These are phyloP conservation scores for Suillus plorans DNA, from an alignment of 768 basidiomycete species.

Conservation along the genomic window DNA sequence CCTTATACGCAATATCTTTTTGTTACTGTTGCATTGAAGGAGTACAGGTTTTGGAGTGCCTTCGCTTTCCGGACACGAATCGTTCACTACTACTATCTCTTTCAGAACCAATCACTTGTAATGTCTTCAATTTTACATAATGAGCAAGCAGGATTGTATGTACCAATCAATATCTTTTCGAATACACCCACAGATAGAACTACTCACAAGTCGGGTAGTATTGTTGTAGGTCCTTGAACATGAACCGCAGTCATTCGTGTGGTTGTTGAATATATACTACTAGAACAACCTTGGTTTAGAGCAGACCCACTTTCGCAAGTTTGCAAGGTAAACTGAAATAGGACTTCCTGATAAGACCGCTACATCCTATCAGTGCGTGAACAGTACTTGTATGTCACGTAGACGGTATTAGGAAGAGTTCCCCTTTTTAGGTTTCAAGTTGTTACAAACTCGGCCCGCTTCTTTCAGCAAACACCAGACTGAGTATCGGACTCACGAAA, in stretches of 20 bases:
- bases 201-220: background rate
- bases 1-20: conserved; percentile 6
- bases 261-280: background rate
- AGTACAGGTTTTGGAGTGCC: background rate
- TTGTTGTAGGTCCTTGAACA: background rate
- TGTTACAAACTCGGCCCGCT: background rate
- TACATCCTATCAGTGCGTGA: background rate
- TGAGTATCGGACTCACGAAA: background rate
- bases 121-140: background rate
- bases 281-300: background rate
- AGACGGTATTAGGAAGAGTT: no score
- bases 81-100: conserved; percentile 4
- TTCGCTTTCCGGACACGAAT: background rate
- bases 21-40: conserved; percentile 3
- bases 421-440: background rate
- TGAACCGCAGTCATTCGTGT: background rate
- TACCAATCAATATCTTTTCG: conserved; percentile 15
- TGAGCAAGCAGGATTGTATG: conserved; percentile 1
- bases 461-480: background rate
- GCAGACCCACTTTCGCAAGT: background rate
- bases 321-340: background rate
- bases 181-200: conserved; percentile 9
- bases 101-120: conserved; percentile 1
- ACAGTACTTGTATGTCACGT: background rate
- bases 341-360: background rate